Percentiles rank a stretch among this genome's conserved stretches.
These are phyloP conservation scores for Cystobasidium onofrii DNA, from an alignment of 768 basidiomycete genomes.

Conservation along the genomic window DNA sequence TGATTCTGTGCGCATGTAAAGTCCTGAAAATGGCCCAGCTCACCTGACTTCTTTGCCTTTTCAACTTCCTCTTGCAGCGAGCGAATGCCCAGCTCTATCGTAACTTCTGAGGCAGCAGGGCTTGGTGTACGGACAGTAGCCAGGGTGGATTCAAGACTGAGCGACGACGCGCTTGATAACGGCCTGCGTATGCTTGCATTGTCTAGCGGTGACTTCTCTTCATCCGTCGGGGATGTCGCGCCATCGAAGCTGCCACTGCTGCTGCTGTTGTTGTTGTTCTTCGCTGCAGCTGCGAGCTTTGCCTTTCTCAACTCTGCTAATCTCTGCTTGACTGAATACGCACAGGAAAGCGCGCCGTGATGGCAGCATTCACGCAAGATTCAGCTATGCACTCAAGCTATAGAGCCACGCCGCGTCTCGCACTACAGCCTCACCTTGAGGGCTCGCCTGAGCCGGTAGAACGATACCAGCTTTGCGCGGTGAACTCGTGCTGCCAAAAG, in stretches of 20 bases:
- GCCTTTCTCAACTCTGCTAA: background rate
- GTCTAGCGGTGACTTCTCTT: background rate
- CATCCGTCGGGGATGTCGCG: background rate
- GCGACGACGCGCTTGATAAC: background rate
- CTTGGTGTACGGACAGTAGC: background rate
- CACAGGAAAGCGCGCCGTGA: background rate
- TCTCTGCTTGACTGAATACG: background rate
- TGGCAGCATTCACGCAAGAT: background rate
- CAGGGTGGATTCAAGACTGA: background rate
- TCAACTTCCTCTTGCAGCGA: background rate
- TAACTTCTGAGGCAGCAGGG: conserved; percentile 2
- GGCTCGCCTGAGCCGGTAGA: background rate
- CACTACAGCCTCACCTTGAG: background rate
- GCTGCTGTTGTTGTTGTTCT: background rate
- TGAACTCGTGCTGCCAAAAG: background rate
- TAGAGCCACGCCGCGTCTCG: background rate
- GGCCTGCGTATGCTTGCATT: background rate
- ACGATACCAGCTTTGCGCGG: background rate
- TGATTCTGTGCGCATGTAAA: background rate
- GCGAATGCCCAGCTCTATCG: background rate
- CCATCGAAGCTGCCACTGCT: background rate
- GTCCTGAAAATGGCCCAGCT: background rate
- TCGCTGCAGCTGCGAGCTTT: background rate
- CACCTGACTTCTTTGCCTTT: conserved; percentile 26
- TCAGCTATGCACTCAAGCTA: background rate